Base-by-base conservation (phyloP, 2,329 filamentous ascomycete species). In the Chaetothyriales sp. region DNA sequence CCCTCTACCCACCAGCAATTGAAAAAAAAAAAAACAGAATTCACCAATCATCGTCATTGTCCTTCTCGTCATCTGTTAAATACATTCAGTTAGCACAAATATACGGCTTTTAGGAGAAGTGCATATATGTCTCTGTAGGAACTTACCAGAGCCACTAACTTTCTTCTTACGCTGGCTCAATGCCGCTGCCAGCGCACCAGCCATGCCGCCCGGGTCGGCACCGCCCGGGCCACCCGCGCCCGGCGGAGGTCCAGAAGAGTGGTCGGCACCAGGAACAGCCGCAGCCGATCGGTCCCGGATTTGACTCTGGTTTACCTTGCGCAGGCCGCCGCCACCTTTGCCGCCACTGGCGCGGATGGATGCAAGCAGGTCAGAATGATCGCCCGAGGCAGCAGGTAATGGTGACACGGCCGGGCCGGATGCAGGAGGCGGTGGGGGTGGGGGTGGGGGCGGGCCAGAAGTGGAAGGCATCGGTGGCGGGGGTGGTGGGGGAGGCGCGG, bases 71-170 rank as follows among this genome's bases (percentile, higher is more conserved):
- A 63, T 72, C 70, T 72, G 52, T 46, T 51, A 47, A n/a, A 47
- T 18, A 18, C 25, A 37, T 5, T n/a, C 18, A 5, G 44, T 6
- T 2, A 29, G 28, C 6, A 43, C 13, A 22, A 43, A 40, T 54
- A 22, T 13, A 46, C 48, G 54, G 45, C 57, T 57, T 52, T 48
- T 10, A 40, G 47, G 20, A 44, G 52, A 40, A 5, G 5, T 40
- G 6, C 6, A 25, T 25, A 25, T 25, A 25, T 25, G 6, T 15
- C 10, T 40, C 33, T 46, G 44, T 9, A 50, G 48, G 49, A 49
- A 83, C 86, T 81, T 80, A 95, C 90, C 90, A 75, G 87, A 94
- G 67, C 86, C 84, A 70, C 86, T 87, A 66, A 95, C 90, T 75
- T 94, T 95, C 69, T 88, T 81, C 74, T 95, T 95, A 67, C 90